phyloP scores from a whole-genome alignment of 257 asterid genomes.

The Lycium barbarum region DNA sequence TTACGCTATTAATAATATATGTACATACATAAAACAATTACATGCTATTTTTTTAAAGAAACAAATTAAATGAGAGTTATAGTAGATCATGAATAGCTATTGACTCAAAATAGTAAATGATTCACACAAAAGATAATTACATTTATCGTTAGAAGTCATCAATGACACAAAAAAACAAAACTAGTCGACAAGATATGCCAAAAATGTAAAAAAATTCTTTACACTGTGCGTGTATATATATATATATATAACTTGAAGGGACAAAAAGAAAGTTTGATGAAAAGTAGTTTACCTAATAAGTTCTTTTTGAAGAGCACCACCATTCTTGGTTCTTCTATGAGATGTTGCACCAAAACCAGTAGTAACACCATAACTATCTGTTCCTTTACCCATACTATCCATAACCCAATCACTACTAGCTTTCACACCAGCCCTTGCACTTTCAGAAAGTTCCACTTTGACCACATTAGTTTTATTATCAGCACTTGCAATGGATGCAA shows the following conservation, averaged over 20 bases:
- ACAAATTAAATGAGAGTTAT: too few species aligned
- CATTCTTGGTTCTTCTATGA: conserved; percentile 84
- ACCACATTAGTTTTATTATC: conserved; percentile 51
- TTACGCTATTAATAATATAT: too few species aligned
- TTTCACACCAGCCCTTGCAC: conserved; percentile 78
- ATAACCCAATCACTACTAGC: conserved; percentile 97
- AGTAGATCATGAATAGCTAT: too few species aligned
- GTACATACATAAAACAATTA: too few species aligned
- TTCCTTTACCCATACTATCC: conserved; percentile 87
- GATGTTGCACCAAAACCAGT: conserved; percentile 92
- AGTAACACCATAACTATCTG: conserved; percentile 92
- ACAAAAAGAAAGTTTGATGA: not conserved
- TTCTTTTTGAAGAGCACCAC: conserved; percentile 90
- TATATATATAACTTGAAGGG: too few species aligned
- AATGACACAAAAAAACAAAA: not conserved
- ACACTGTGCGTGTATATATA: not conserved
- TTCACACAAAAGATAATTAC: not conserved
- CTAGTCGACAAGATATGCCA: not conserved
- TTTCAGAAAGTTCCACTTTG: conserved; percentile 81
- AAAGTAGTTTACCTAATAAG: conserved; percentile 67
- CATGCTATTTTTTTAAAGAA: too few species aligned
- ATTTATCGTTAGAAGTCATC: not conserved
- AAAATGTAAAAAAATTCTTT: not conserved
- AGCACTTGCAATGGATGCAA: conserved; percentile 71
- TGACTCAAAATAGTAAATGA: too few species aligned